These are phyloP conservation scores for Scheffersomyces stambukii DNA, from an alignment of 1,139 yeast species.

Conservation along the genomic window DNA sequence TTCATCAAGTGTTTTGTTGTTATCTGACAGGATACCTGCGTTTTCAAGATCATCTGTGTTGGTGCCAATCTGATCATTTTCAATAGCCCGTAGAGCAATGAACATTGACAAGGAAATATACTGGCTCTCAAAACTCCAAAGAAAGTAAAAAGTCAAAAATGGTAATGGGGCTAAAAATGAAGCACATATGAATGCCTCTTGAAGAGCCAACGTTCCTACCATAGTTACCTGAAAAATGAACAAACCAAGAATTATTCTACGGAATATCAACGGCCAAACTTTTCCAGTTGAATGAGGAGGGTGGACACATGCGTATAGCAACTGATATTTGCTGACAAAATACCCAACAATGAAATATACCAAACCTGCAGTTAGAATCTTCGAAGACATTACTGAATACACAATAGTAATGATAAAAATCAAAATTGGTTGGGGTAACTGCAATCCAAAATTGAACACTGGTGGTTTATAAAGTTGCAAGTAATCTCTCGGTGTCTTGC, in stretches of 20 bases:
- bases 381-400: slow-evolving; percentile 62
- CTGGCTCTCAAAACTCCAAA: slow-evolving; percentile 79
- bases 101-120: slow-evolving; percentile 78
- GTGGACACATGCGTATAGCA: slow-evolving; percentile 63
- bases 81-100: slow-evolving; percentile 69
- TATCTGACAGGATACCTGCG: slow-evolving; percentile 5
- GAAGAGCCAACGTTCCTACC: slow-evolving; percentile 82
- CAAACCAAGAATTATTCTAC: slow-evolving; percentile 55
- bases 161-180: slow-evolving; percentile 74
- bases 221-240: slow-evolving; percentile 76
- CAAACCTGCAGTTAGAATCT: slow-evolving; percentile 60
- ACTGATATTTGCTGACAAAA: slow-evolving; percentile 62
- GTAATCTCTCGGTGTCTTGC: slow-evolving; percentile 59
- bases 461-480: slow-evolving; percentile 50
- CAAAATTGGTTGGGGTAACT: slow-evolving; percentile 61
- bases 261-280: slow-evolving; percentile 64
- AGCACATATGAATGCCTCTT: slow-evolving; percentile 74
- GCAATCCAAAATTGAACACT: slow-evolving; percentile 60
- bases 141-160: slow-evolving; percentile 55
- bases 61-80: slow-evolving; percentile 13
- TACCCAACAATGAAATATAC: slow-evolving; percentile 60
- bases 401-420: slow-evolving; percentile 58
- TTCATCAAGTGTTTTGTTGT: slow-evolving; percentile 55
- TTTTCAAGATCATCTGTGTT: slow-evolving; percentile 14
- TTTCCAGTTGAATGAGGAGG: slow-evolving; percentile 71